phyloP scores from a whole-genome alignment of 169 alveolate genomes.

The Perkinsus olseni region DNA sequence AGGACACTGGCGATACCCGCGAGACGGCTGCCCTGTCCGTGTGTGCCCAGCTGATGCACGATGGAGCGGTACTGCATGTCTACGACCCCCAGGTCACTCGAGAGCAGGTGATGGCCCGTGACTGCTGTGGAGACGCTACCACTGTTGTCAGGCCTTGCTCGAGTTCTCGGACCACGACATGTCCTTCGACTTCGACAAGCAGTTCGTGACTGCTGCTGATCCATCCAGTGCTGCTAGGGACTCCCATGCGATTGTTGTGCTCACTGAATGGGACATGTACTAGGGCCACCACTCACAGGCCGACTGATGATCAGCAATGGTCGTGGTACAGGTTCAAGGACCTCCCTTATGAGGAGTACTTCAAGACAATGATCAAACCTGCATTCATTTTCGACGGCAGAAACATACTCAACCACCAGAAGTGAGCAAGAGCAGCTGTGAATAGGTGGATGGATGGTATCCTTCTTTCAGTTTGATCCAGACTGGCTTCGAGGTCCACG shows the following conservation, averaged over 20 bases:
- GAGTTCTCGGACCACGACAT: slow-evolving; percentile 27
- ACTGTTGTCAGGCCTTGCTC: slow-evolving; percentile 15
- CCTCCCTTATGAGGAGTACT: slow-evolving; percentile 28
- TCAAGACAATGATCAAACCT: slow-evolving; percentile 45
- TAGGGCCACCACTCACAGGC: slow-evolving; percentile 6
- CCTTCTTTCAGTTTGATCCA: neutral
- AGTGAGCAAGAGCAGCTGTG: slow-evolving; percentile 44
- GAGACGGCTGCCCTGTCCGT: slow-evolving; percentile 56
- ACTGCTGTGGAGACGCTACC: neutral
- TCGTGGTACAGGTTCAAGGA: slow-evolving; percentile 15
- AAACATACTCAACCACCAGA: slow-evolving; percentile 48
- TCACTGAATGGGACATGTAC: slow-evolving; percentile 81
- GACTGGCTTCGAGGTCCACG: slow-evolving; percentile 11
- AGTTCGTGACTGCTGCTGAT: slow-evolving; percentile 3
- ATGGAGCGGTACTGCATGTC: slow-evolving; percentile 55
- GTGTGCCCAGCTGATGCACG: slow-evolving; percentile 39
- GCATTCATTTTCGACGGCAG: slow-evolving; percentile 72
- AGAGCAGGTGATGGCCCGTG: neutral
- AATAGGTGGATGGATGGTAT: neutral
- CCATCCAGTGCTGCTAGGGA: slow-evolving; percentile 44
- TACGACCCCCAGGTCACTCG: slow-evolving; percentile 66
- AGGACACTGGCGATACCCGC: slow-evolving; percentile 78
- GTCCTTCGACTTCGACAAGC: slow-evolving; percentile 12
- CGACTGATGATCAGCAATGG: neutral
- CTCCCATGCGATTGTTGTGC: slow-evolving; percentile 63